Evolutionary conservation across 2,329 filamentous ascomycete species (phyloP).

Genomic region (Arachnopeziza araneosa): DNA sequence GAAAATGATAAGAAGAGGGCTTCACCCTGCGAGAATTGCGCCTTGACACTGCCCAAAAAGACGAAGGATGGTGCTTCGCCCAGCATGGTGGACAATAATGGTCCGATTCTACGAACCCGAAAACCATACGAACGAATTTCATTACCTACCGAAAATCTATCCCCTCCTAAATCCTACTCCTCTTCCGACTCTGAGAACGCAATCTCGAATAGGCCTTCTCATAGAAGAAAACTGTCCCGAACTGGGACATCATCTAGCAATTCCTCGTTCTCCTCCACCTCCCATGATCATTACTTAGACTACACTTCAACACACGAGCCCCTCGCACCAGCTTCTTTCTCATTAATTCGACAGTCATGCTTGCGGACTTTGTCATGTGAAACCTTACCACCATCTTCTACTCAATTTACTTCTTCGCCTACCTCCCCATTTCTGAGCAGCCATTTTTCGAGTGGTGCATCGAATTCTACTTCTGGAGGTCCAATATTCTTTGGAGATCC

Average conservation of each 20-base stretch:
- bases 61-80: conserved; percentile 27
- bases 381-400: conserved; percentile 50
- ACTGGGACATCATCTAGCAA: conserved; percentile 24
- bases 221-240: conserved; percentile 13
- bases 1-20: conserved; percentile 59
- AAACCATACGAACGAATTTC: conserved; percentile 56
- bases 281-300: conserved; percentile 60
- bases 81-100: conserved; percentile 23
- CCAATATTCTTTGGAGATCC: conserved; percentile 66
- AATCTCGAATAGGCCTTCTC: conserved; percentile 13
- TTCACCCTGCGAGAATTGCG: conserved; percentile 63
- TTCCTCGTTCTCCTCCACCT: conserved; percentile 40
- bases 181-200: conserved; percentile 26
- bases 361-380: conserved; percentile 62
- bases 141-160: conserved; percentile 23
- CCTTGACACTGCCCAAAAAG: conserved; percentile 55
- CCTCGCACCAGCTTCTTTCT: conserved; percentile 55
- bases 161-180: conserved; percentile 26
- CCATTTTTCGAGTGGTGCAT: conserved; percentile 32
- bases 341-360: conserved; percentile 61
- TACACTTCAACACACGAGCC: conserved; percentile 66
- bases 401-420: conserved; percentile 33
- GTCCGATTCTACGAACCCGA: conserved; percentile 54
- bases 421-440: conserved; percentile 38
- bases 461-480: conserved; percentile 51